Evolutionary conservation across 768 basidiomycete species (phyloP), one percentile per base, ranked within the genome.

Genomic region (Hortiboletus campestris): DNA sequence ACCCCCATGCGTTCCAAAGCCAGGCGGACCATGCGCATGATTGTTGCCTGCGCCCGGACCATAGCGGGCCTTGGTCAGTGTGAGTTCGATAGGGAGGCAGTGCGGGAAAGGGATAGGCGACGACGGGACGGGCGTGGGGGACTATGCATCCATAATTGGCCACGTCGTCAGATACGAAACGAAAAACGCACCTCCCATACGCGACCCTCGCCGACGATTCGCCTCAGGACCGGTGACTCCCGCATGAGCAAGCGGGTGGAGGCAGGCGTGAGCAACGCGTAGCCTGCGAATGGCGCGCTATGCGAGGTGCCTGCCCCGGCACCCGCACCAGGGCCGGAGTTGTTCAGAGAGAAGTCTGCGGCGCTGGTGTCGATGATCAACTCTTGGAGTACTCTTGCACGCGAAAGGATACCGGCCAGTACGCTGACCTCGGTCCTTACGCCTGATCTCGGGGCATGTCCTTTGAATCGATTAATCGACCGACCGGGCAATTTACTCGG

Each of bases 141-240:
- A 66, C 65, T 66, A 19, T 1, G 25, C 4, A 14, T 19, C 6
- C 20, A 36, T 8, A 17, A 25, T 59, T 4, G 32, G 50, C 22
- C 16, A 46, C 12, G 17, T 19, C 31, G 19, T 11, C 35, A 2
- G 20, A 41, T 11, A 32, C 2, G 19, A 25, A 4, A 32, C 14
- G 11, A 29, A 46, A 25, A 32, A 74, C 80, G 51, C 58, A 84
- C 85, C 59, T 72, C 80, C 84, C 85, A 86, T 12, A 80, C 64
- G 38, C 83, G 73, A 17, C 76, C 75, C 54, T 77, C 78, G 19
- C 76, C 78, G 13, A 83, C 71, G 41, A 86, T 71, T 51, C 73
- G 79, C 42, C 67, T 70, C 43, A 88, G 67, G 20, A 61, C 72
- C 3, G 68, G 58, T 4, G 61, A 57, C 31, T 63, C 61, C 71